Evolutionary conservation across 768 basidiomycete genomes (phyloP), one percentile per base, ranked within the genome.

Genomic region (Russula brevipes): DNA sequence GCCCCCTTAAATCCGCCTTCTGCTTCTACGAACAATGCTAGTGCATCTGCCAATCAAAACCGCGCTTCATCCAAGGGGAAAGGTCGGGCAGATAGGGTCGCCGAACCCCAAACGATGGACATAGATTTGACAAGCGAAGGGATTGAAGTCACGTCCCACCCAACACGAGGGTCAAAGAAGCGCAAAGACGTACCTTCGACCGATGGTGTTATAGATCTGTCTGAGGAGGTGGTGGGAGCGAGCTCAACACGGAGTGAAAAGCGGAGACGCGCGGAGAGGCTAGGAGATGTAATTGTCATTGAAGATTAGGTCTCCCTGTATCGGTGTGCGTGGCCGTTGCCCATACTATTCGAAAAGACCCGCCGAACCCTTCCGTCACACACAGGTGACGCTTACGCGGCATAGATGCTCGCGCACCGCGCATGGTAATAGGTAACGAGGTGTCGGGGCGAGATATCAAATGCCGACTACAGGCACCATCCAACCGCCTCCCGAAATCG

Each of bases 401-500:
- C 41, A 42, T 61, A 45, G 42, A 62, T 38, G 33, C 24, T 24
- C 24, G 1, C 24, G 19, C 16, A 35, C 16, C 6, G 47, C 16
- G 54, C 6, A 16, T 6, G 10, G 19, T 31, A 59, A 19, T 59
- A 49, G 46, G 46, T 33, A 42, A 54, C 31, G 16, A 54, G 46
- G 17, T 31, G 46, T 46, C 44, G 17, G 38, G 7, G 3, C 38
- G 38, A 42, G 11, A 12, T 41, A 42, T 38, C 33, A 36, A 39
- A 49, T 41, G 35, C n/a, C 55, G 14, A 57, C 70, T 68, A 77
- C 59, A 88, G 72, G 73, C 86, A 89, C 82, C 84, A 86, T 6
- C 88, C 89, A 60, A 90, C 73, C 35, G 88, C 87, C 46, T 70
- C 74, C 80, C 80, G 11, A 86, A 71, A 60, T 89, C 85, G 63